Percentiles rank a stretch among this genome's conserved stretches.
Conservation (phyloP, 352 stramenopile species). For the Pelagophyceae sp. region DNA sequence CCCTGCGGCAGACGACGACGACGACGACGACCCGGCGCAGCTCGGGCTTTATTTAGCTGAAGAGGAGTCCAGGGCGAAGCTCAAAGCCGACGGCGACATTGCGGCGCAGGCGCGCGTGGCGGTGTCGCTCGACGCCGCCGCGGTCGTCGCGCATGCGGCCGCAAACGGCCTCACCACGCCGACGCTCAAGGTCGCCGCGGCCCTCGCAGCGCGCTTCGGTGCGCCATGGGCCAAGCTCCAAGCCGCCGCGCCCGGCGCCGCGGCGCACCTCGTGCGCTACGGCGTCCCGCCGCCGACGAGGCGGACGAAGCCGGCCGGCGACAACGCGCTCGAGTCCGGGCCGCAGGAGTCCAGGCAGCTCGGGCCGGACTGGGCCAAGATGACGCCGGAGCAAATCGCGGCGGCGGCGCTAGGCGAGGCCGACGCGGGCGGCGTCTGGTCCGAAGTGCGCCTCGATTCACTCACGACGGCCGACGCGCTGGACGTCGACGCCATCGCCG, state of each 20-base stretch:
- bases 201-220: neutral
- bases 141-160: neutral
- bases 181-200: neutral
- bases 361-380: neutral
- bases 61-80: neutral
- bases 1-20: neutral
- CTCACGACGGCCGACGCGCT: neutral
- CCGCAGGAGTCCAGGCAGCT: neutral
- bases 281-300: neutral
- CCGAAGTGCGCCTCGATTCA: neutral
- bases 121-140: neutral
- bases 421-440: neutral
- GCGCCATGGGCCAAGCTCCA: neutral
- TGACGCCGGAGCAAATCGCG: neutral
- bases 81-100: neutral
- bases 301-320: neutral
- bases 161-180: neutral
- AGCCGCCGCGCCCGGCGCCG: too few species aligned
- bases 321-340: neutral
- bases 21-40: neutral
- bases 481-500: neutral
- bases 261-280: neutral
- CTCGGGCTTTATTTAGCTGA: neutral
- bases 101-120: neutral
- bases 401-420: neutral